A percentile compares a stretch with the other conserved stretches of the same genome.
Conservation (phyloP, 352 stramenopile genomes). For the Phytophthora sp. region DNA sequence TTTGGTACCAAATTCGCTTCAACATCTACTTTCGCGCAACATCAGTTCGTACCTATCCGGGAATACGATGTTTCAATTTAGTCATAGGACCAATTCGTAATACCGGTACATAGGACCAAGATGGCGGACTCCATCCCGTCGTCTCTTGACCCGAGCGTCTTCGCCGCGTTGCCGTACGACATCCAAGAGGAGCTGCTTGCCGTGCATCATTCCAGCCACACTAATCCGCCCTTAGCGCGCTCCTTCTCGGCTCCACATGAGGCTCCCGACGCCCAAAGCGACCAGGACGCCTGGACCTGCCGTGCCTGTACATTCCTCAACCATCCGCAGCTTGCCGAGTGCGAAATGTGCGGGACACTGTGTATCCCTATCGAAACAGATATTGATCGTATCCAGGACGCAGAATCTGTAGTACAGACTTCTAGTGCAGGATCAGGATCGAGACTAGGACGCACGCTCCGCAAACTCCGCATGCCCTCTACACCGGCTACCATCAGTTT, state of each 20-base stretch:
- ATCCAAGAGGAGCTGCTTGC: slow-evolving; percentile 61
- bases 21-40: too few relatives aligned
- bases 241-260: slow-evolving; percentile 4
- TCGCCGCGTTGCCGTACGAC: slow-evolving; percentile 58
- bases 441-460: slow-evolving; percentile 48
- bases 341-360: slow-evolving; percentile 74
- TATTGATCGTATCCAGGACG: background rate
- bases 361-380: slow-evolving; percentile 32
- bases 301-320: slow-evolving; percentile 85
- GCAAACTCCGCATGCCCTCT: slow-evolving; percentile 49
- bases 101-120: background rate
- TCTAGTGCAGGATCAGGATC: background rate
- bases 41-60: too few relatives aligned
- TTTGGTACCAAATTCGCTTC: too few relatives aligned
- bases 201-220: background rate
- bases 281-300: slow-evolving; percentile 58
- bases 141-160: slow-evolving; percentile 53
- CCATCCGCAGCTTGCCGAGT: slow-evolving; percentile 66
- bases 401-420: background rate
- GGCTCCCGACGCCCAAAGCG: too few relatives aligned
- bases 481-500: slow-evolving; percentile 54
- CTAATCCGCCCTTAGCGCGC: background rate
- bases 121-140: slow-evolving; percentile 6
- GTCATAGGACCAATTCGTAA: too few relatives aligned
- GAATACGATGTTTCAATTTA: too few relatives aligned